Conservation (phyloP, 441 rosid genomes). For the Erysimum cheiri region DNA sequence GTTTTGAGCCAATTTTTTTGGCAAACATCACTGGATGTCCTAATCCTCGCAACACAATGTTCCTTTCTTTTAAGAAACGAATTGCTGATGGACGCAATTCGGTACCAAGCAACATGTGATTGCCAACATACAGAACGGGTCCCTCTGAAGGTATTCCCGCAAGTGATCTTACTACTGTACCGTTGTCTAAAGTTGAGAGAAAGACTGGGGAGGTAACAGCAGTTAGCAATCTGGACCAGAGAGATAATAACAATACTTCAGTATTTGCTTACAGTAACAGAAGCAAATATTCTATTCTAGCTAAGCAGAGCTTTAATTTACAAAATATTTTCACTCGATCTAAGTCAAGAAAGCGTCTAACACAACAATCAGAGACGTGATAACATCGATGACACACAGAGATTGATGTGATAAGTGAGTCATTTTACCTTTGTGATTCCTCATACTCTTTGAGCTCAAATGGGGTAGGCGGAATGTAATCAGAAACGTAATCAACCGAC, state of each 20-base stretch:
- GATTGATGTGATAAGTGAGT: conserved; percentile 8
- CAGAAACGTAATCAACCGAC: conserved; percentile 49
- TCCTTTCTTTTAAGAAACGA: conserved; percentile 51
- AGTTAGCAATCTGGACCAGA: conserved; percentile 51
- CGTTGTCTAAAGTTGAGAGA: conserved; percentile 78
- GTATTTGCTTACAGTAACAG: conserved; percentile 37
- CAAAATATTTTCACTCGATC: neutral
- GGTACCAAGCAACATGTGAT: conserved; percentile 77
- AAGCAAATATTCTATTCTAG: neutral
- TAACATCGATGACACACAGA: conserved; percentile 8
- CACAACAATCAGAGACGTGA: neutral
- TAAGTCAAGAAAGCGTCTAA: neutral
- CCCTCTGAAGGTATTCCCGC: conserved; percentile 86
- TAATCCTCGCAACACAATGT: conserved; percentile 62
- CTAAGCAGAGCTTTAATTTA: neutral
- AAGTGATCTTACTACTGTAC: conserved; percentile 72
- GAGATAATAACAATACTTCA: conserved; percentile 21
- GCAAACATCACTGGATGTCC: conserved; percentile 66
- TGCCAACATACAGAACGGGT: conserved; percentile 79
- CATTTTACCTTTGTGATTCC: conserved; percentile 36
- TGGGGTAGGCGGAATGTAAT: conserved; percentile 68
- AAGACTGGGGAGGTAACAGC: conserved; percentile 58
- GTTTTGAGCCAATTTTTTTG: conserved; percentile 37
- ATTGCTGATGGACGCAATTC: conserved; percentile 57
- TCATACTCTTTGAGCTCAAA: conserved; percentile 55